Evolutionary conservation across 1,284 basidiomycete genomes (phyloP), one percentile per base, ranked within the genome.

Genomic region (Ceratobasidium sp.): DNA sequence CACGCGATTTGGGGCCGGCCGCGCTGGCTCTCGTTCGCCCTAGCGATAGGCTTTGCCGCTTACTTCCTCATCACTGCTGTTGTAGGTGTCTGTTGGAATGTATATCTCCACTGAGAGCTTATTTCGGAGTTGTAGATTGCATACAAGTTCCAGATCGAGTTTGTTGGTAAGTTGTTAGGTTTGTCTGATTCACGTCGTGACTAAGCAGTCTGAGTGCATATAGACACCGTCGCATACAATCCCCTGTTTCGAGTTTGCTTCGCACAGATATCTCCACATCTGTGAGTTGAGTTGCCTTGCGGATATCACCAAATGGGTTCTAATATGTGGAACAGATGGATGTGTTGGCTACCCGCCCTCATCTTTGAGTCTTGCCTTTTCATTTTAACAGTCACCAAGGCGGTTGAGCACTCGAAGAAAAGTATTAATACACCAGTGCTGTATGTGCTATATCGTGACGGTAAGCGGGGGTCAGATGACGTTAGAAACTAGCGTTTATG

Each of bases 381-480:
- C 43, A 52, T 13, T 1, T 17, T 71, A 32, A 62, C 62, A 20
- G 29, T 71, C 38, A 35, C 40, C 1, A 71, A 71, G 31, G 70
- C 70, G 12, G 40, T 32, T 20, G 58, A 65, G 32, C 52, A 69
- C 45, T 42, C 57, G 5, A 54, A 42, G 13, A 42, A 35, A 35
- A 54, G 50, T 40, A n/a, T 71, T 5, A 52, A 68, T 29, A 57
- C 62, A 4, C 58, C 68, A 20, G 52, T 71, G 22, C 22, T 69
- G 1, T 35, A 45, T 29, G 35, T 71, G 29, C 43, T 71, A n/a
- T 69, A 69, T 32, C 67, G 70, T 53, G 70, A 71, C 57, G 70
- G 70, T 69, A 53, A 25, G 70, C 49, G 10, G 40, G 27, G 15
- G 25, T 17, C 15, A 17, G 25, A 20, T 15, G 3, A n/a, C n/a